Base-by-base conservation (phyloP, 2,329 filamentous ascomycete species). In the Daldinia eschscholtzii region DNA sequence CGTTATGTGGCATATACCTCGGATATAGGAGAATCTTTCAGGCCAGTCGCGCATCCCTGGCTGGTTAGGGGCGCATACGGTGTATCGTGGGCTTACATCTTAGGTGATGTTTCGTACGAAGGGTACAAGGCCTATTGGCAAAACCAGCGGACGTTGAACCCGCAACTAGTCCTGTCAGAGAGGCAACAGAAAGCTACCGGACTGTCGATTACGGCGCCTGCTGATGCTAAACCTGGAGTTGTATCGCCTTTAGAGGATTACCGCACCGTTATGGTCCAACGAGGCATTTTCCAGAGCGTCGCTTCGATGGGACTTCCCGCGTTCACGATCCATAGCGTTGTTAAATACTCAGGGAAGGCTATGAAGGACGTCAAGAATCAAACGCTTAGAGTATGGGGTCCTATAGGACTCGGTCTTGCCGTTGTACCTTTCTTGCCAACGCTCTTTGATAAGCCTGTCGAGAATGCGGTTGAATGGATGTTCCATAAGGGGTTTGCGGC, bases 1-100 rank as follows among this genome's bases (percentile, higher is more conserved):
- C 91, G 96, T 76, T 99, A 99, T 77, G 94, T 99, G 56, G 96
- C 96, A 64, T 99, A 99, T 80, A 98, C 96, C 0, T 94, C 91
- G 20, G 95, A 98, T 76, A 95, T 99, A 71, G 96, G 96, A 79
- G 96, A 99, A 81, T 97, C 93, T 0, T 99, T 99, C 82, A 89
- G 96, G 1, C 96, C 96, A 0, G 87, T 99, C 42, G 94, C 95
- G 3, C 94, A 98, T 78, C 95, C 94, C 0, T 90, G 86, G 75
- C 82, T 97, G 2, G 92, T 99, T 10, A 88, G 91, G 66, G 85
- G 88, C 55, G 96, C 96, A 5, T 99, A 99, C 78, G 95, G 89
- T 56, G 84, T 99, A 46, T 97, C 93, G 1, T 98, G 96, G 96
- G 85, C 92, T 10, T 99, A 99, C 77, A 88, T 99, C 23, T 81